These are phyloP conservation scores for Pythium vanterpoolii DNA, from an alignment of 352 stramenopile genomes.

Conservation along the genomic window DNA sequence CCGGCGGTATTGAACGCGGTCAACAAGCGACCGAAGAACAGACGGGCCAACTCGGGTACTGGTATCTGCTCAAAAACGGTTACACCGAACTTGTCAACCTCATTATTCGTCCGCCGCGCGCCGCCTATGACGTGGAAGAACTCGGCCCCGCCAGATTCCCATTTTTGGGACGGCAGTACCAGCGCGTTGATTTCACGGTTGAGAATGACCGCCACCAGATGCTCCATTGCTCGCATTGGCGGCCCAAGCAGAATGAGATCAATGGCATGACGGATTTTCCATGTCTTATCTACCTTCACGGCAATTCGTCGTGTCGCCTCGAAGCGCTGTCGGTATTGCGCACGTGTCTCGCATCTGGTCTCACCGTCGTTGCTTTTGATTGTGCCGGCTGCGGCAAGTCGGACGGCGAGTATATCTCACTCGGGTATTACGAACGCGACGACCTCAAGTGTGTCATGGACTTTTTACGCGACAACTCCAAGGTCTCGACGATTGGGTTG, in stretches of 20 bases:
- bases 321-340: constrained; percentile 92
- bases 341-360: constrained; percentile 89
- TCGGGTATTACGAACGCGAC: constrained; percentile 96
- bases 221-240: constrained; percentile 95
- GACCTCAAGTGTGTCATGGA: constrained; percentile 89
- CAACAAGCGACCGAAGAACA: constrained; percentile 73
- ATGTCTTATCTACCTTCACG: constrained; percentile 98
- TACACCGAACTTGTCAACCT: constrained; percentile 97
- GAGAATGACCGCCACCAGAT: constrained; percentile 74
- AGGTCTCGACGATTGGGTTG: constrained; percentile 93
- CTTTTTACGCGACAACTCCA: constrained; percentile 89
- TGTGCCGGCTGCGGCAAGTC: constrained; percentile 95
- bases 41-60: constrained; percentile 77
- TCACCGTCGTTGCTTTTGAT: constrained; percentile 97
- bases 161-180: constrained; percentile 87
- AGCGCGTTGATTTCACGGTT: constrained; percentile 90
- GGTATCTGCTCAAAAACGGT: constrained; percentile 82
- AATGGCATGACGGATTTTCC: constrained; percentile 43
- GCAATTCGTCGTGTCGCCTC: constrained; percentile 95
- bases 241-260: constrained; percentile 46
- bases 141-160: constrained; percentile 90
- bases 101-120: constrained; percentile 96
- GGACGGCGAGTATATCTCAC: constrained; percentile 96
- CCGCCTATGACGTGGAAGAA: constrained; percentile 88
- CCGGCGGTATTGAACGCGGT: constrained; percentile 68